Evolutionary conservation across 352 stramenopile genomes (phyloP), one percentile per base, ranked within the genome.

Genomic region (Pythium periplocum): DNA sequence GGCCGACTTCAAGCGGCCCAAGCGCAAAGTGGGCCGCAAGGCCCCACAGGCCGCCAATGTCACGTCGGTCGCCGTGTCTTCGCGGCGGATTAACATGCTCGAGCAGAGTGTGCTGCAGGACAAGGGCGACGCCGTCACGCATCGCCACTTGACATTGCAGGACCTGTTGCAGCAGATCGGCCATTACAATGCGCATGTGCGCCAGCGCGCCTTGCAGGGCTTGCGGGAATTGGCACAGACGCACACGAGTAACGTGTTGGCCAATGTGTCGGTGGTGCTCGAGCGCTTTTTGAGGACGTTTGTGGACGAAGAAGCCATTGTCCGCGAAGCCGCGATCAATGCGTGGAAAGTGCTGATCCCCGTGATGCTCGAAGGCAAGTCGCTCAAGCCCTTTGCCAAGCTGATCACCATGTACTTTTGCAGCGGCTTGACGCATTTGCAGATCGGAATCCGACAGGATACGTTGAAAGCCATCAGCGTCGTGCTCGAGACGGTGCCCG

Each of bases 101-200:
- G 83, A 91, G 65, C 83, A 93, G 66, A 90, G 78, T 53, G 62
- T 80, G 52, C 62, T 93, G 43, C 58, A 78, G 42, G 79, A 90
- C 62, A 93, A 93, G 53, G 64, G 59, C 36, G 68, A 79, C 33
- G 76, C 71, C 6, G 74, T 85, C 38, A 93, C 83, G 26, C 80
- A 86, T 53, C 77, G 78, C 26, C 69, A 75, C 53, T 65, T 86
- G 46, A 74, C 80, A 41, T 67, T 93, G 36, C 68, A 83, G 36
- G 83, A 91, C 46, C 60, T 93, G 37, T 57, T 93, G 59, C 51
- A 62, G 32, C 78, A 90, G 53, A 65, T 76, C 4, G 73, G 75
- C 34, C 83, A 93, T 60, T 93, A 93, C 66, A 93, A 91, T 50
- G 78, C 75, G 3, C 78, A 93, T 55, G 69, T 93, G 41, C 80